phyloP scores from a whole-genome alignment of 345 rosid species.

The Euphorbia pulcherrima region DNA sequence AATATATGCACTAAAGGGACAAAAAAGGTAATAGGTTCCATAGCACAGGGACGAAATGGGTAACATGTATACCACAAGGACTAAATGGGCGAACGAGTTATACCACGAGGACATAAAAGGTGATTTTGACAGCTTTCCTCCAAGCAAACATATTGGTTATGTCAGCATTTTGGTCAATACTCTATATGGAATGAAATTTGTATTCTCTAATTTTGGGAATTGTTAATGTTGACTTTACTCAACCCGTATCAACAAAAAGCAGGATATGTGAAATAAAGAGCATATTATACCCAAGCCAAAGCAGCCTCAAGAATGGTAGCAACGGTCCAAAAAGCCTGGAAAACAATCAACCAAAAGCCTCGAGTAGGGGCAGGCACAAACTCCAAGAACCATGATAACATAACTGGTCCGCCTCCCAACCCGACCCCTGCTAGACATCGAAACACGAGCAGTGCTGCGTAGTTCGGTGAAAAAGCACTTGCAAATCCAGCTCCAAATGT shows the following conservation, averaged over 20 bases:
- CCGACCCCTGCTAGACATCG: constrained; percentile 92
- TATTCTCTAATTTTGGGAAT: too few species aligned
- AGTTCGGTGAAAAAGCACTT: constrained; percentile 74
- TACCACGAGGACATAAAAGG: too few species aligned
- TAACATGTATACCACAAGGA: too few species aligned
- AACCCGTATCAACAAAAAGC: constrained; percentile 7
- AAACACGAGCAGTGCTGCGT: constrained; percentile 43
- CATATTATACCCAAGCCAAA: constrained; percentile 84
- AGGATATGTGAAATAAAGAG: constrained; percentile 2
- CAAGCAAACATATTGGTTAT: too few species aligned
- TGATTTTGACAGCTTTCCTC: too few species aligned
- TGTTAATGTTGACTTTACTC: too few species aligned
- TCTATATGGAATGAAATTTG: too few species aligned
- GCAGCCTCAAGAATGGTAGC: constrained; percentile 79
- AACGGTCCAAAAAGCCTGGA: constrained; percentile 77
- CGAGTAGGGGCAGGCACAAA: constrained; percentile 83
- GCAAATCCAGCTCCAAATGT: constrained; percentile 73
- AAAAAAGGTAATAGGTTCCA: too few species aligned
- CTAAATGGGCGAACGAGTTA: too few species aligned
- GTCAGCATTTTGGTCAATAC: too few species aligned
- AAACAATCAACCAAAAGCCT: constrained; percentile 91
- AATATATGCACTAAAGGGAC: too few species aligned
- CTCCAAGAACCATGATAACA: constrained; percentile 80
- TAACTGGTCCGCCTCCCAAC: constrained; percentile 91
- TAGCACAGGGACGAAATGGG: too few species aligned